Conservation (phyloP, 805 yeast genomes). For the Vanderwaltozyma tropicalis region DNA sequence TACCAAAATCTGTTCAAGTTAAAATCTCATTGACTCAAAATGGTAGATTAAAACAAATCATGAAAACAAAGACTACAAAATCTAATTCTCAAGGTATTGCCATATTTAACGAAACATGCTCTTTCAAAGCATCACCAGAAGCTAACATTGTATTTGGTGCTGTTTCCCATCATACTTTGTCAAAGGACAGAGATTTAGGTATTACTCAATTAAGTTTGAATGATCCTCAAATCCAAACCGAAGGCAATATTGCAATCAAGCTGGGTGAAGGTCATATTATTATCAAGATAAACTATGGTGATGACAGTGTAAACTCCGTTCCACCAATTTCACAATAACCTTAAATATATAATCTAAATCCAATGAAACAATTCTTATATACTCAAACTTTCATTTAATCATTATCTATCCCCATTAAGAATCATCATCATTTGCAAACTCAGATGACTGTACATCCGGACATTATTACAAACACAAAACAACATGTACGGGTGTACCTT, state of each 20-base stretch:
- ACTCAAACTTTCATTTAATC: too few species aligned
- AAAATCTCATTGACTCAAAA: constrained; percentile 41
- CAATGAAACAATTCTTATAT: constrained; percentile 6
- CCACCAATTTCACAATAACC: constrained; percentile 3
- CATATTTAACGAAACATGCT: constrained; percentile 52
- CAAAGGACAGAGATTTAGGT: constrained; percentile 59
- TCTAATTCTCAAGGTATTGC: constrained; percentile 35
- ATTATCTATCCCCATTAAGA: too few species aligned
- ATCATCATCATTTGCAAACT: too few species aligned
- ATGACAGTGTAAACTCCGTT: neutral
- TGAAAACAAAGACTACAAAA: constrained; percentile 53
- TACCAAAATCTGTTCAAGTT: constrained; percentile 38
- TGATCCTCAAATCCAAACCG: constrained; percentile 31
- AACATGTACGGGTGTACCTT: too few species aligned
- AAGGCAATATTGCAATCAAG: constrained; percentile 23
- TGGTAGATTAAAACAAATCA: constrained; percentile 43
- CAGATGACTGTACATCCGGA: too few species aligned
- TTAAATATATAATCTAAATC: constrained; percentile 2
- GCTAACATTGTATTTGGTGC: constrained; percentile 52
- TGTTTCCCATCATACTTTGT: constrained; percentile 59
- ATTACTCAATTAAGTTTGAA: constrained; percentile 41
- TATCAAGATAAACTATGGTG: constrained; percentile 17
- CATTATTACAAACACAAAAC: too few species aligned
- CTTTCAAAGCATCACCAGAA: constrained; percentile 57
- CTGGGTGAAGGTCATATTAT: constrained; percentile 24